Conservation (phyloP, 169 alveolate genomes). For the Perkinsus marinus region DNA sequence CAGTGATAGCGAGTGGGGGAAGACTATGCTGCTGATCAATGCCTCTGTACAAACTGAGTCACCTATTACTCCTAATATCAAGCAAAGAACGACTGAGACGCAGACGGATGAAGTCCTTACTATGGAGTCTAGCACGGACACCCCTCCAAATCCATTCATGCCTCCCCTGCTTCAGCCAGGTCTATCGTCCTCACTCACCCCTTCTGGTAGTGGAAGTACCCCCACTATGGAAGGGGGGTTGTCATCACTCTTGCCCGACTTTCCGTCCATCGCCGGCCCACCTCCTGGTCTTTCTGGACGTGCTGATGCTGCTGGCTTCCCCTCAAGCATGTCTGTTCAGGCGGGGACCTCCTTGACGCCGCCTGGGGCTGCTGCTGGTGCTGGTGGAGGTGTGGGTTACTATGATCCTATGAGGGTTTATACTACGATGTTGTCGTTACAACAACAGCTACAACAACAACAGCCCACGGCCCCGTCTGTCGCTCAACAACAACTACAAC, state of each 20-base stretch:
- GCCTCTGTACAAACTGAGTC: neutral
- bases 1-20: neutral
- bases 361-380: too few relatives aligned
- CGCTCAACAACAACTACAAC: neutral
- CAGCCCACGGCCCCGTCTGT: neutral
- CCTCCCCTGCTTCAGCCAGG: neutral
- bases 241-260: neutral
- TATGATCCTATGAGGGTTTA: neutral
- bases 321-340: neutral
- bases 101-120: neutral
- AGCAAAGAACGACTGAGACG: neutral
- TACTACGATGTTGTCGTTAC: neutral
- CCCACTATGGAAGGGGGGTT: neutral
- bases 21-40: neutral
- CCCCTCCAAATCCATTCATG: neutral
- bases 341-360: neutral
- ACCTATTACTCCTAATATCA: neutral
- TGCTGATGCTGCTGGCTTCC: neutral
- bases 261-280: neutral
- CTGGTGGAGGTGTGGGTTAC: neutral
- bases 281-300: neutral
- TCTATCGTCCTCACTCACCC: neutral
- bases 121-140: neutral
- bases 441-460: neutral
- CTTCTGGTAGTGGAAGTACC: neutral